Conservation (phyloP, 2,329 filamentous ascomycete genomes). For the Phaeosphaeria sp. region DNA sequence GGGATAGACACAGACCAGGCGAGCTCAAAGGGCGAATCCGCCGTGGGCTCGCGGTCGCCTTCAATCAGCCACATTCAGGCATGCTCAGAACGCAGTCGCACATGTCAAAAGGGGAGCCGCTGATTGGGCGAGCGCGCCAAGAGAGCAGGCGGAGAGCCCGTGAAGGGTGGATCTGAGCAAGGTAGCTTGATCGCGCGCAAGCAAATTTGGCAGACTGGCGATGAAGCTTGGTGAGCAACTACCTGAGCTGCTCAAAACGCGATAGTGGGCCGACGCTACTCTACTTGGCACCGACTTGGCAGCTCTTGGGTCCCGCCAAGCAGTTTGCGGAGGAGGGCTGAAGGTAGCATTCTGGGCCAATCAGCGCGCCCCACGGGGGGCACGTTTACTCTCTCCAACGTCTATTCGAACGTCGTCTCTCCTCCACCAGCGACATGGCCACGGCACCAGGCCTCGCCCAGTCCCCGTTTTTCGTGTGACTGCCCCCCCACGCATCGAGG, state of each 20-base stretch:
- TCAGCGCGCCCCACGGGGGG: background rate
- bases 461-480: background rate
- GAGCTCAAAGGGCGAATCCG: constrained; percentile 15
- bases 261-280: constrained; percentile 2
- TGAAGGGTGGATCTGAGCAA: background rate
- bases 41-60: constrained; percentile 8
- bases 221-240: constrained; percentile 1
- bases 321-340: background rate
- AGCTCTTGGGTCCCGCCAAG: background rate
- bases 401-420: constrained; percentile 4
- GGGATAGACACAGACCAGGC: constrained; percentile 17
- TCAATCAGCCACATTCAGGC: constrained; percentile 15
- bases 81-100: constrained; percentile 16
- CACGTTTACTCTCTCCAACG: background rate
- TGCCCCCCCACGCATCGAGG: constrained; percentile 4
- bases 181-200: constrained; percentile 7
- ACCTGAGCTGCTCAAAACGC: background rate
- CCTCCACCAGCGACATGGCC: background rate
- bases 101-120: constrained; percentile 22
- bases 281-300: constrained; percentile 1
- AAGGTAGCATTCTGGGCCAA: background rate
- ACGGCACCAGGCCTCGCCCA: constrained; percentile 1
- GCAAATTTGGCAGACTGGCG: constrained; percentile 9
- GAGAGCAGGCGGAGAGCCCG: constrained; percentile 2
- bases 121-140: constrained; percentile 11